Evolutionary conservation across 176 grass and related monocot species (phyloP).

Genomic region (Pontederia crassipes): DNA sequence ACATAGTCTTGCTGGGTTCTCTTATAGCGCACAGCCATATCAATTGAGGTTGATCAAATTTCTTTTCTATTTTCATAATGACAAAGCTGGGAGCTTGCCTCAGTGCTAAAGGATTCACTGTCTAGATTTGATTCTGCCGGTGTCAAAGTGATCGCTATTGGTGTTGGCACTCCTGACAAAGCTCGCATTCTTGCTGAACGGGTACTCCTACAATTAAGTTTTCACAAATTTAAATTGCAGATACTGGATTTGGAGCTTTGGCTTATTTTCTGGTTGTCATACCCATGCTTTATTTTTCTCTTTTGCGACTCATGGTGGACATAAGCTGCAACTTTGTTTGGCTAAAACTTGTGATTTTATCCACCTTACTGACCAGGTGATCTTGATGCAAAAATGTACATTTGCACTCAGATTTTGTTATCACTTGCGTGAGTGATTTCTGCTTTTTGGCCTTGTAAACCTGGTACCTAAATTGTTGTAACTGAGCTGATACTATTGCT

Average conservation of each 20-base stretch:
- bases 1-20: background rate
- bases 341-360: no score
- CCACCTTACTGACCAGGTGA: no score
- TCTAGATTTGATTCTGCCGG: conserved; percentile 46
- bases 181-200: conserved; percentile 71
- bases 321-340: no score
- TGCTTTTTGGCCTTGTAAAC: background rate
- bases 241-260: no score
- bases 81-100: conserved; percentile 82
- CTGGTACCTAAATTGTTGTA: background rate
- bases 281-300: no score
- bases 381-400: no score
- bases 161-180: conserved; percentile 71
- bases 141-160: conserved; percentile 59
- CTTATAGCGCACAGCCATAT: background rate
- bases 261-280: no score
- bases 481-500: background rate
- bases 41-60: background rate
- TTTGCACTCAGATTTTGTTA: no score
- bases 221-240: no score
- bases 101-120: conserved; percentile 62
- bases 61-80: background rate
- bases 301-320: no score
- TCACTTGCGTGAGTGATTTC: background rate
- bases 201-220: conserved; percentile 20